phyloP scores from a whole-genome alignment of 257 asterid species.

The Catharanthus roseus region DNA sequence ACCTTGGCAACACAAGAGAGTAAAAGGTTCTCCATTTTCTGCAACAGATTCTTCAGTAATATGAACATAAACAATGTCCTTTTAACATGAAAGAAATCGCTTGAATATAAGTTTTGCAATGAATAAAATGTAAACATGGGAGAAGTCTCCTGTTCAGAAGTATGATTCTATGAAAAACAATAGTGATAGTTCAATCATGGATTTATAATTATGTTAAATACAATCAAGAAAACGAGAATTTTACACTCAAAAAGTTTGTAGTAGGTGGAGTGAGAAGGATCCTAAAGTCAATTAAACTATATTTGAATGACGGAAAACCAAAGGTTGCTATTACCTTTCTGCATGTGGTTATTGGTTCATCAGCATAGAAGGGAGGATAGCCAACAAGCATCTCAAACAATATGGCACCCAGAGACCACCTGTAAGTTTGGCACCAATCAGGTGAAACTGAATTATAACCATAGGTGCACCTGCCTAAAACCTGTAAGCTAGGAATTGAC shows the following conservation, averaged over 20 bases:
- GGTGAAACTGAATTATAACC: not conserved
- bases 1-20: not conserved
- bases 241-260: not conserved
- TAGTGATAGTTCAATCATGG: not conserved
- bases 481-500: not conserved
- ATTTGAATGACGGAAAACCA: not conserved
- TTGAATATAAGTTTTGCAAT: not conserved
- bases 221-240: not conserved
- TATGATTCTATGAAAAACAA: too few species aligned
- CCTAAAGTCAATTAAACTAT: not conserved
- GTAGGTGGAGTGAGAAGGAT: not conserved
- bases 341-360: constrained; percentile 80
- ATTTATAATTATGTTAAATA: not conserved
- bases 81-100: not conserved
- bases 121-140: not conserved
- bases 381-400: constrained; percentile 95
- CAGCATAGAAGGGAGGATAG: constrained; percentile 84
- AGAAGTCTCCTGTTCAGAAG: not conserved
- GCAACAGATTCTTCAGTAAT: not conserved
- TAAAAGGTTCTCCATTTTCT: not conserved
- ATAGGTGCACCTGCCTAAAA: not conserved
- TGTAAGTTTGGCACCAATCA: constrained; percentile 21
- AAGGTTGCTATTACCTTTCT: constrained; percentile 44
- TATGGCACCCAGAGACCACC: constrained; percentile 96
- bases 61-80: not conserved